phyloP scores from a whole-genome alignment of 208 protist species.

The Leishmania turanica region DNA sequence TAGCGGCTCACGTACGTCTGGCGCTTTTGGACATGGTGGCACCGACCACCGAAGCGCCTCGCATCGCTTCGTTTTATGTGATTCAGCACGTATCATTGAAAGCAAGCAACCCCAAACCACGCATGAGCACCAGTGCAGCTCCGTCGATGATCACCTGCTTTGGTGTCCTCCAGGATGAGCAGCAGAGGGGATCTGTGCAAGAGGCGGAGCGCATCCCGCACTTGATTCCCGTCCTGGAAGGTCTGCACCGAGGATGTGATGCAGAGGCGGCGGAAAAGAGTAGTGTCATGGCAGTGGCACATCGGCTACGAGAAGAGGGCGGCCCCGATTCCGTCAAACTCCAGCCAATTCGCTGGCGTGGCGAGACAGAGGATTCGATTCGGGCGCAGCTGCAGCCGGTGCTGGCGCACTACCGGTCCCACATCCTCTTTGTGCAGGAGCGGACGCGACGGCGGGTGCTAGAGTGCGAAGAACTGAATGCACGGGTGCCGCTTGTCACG shows the following conservation, averaged over 20 bases:
- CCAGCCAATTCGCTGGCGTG: constrained; percentile 46
- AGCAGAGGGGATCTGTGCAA: not conserved
- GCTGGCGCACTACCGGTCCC: constrained; percentile 50
- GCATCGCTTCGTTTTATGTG: not conserved
- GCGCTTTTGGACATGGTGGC: not conserved
- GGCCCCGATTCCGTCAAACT: constrained; percentile 19
- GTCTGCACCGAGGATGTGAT: not conserved
- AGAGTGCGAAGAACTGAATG: constrained; percentile 44
- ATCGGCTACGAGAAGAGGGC: constrained; percentile 23
- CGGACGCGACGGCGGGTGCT: constrained; percentile 43
- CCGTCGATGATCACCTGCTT: constrained; percentile 25
- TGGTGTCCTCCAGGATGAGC: constrained; percentile 25
- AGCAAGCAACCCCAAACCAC: not conserved
- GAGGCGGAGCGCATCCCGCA: constrained; percentile 33
- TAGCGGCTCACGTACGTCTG: not conserved
- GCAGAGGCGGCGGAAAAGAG: constrained; percentile 15
- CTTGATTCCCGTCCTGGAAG: constrained; percentile 40
- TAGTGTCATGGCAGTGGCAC: constrained; percentile 10
- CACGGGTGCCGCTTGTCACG: constrained; percentile 23
- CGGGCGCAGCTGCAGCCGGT: constrained; percentile 41
- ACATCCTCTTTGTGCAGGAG: constrained; percentile 56
- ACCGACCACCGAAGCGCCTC: not conserved
- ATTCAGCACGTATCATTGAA: too few relatives aligned
- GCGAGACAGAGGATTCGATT: constrained; percentile 34
- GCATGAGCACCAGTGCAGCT: constrained; percentile 13